Evolutionary conservation across 306 rosid genomes (phyloP).

Genomic region (Quillaja saponaria): DNA sequence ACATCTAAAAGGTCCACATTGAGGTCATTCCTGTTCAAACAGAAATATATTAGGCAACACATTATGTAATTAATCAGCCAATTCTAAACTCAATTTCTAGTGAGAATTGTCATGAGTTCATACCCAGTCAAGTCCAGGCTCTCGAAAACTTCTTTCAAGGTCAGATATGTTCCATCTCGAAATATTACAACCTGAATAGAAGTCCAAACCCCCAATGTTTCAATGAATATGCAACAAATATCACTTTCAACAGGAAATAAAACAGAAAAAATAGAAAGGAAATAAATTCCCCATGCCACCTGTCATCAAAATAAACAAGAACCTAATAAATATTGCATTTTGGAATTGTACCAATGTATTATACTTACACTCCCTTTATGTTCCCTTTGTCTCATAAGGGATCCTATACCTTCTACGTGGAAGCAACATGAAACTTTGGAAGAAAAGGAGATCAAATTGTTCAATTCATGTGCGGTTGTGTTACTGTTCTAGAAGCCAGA

Average conservation of each 20-base stretch:
- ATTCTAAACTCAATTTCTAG: too few relatives aligned
- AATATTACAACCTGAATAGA: slow-evolving; percentile 87
- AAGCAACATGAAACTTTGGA: neutral
- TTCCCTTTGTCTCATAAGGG: neutral
- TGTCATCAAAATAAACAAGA: slow-evolving; percentile 5
- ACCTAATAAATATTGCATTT: neutral
- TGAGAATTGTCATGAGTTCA: slow-evolving; percentile 5
- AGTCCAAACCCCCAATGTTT: slow-evolving; percentile 26
- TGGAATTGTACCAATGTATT: neutral
- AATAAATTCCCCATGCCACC: neutral
- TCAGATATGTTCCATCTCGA: slow-evolving; percentile 99
- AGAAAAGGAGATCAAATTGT: neutral
- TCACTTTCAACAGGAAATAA: neutral
- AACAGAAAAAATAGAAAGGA: neutral
- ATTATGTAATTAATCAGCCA: slow-evolving; percentile 3
- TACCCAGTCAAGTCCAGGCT: slow-evolving; percentile 97
- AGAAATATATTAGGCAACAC: slow-evolving; percentile 26
- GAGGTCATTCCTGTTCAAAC: slow-evolving; percentile 78
- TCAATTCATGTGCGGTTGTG: too few relatives aligned
- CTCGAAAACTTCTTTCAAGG: slow-evolving; percentile 96
- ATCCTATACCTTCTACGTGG: neutral
- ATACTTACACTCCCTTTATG: slow-evolving; percentile 2
- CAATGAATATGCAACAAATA: slow-evolving; percentile 19
- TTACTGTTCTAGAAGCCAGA: too few relatives aligned
- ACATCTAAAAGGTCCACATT: slow-evolving; percentile 99